Conservation (phyloP, 106 monocot genomes). For the Platanthera guangdongensis region DNA sequence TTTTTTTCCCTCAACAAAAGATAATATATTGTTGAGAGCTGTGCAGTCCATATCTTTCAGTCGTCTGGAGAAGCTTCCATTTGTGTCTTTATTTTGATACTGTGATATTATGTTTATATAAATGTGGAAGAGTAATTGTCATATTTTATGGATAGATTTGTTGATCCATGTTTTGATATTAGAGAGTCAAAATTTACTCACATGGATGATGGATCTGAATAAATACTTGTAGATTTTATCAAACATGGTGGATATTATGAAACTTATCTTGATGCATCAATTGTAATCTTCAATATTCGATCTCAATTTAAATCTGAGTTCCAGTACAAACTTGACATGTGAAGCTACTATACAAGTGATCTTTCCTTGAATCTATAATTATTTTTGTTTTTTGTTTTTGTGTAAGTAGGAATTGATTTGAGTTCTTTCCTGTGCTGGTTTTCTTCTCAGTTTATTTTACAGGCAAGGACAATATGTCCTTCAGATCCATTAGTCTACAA, state of each 20-base stretch:
- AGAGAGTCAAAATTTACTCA: background rate
- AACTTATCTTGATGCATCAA: too few relatives aligned
- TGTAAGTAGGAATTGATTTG: background rate
- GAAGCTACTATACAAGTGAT: too few relatives aligned
- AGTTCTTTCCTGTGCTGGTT: slow-evolving; percentile 5
- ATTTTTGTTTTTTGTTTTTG: background rate
- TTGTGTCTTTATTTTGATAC: background rate
- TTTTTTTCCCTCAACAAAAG: background rate
- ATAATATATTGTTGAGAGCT: background rate
- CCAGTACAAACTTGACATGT: too few relatives aligned
- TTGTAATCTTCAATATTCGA: too few relatives aligned
- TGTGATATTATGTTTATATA: background rate
- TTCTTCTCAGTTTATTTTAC: slow-evolving; percentile 64
- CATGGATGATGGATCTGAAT: background rate
- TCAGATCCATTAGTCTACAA: slow-evolving; percentile 94
- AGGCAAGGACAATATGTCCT: slow-evolving; percentile 81
- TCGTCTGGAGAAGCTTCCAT: background rate
- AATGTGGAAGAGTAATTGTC: background rate
- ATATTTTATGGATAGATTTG: background rate
- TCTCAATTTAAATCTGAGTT: too few relatives aligned
- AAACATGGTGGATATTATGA: too few relatives aligned
- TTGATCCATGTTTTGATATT: background rate
- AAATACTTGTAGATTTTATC: background rate
- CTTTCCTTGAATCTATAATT: too few relatives aligned
- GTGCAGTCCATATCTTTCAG: background rate